Base-by-base conservation (phyloP, 495 filamentous ascomycete genomes). In the Penicillium roqueforti region DNA sequence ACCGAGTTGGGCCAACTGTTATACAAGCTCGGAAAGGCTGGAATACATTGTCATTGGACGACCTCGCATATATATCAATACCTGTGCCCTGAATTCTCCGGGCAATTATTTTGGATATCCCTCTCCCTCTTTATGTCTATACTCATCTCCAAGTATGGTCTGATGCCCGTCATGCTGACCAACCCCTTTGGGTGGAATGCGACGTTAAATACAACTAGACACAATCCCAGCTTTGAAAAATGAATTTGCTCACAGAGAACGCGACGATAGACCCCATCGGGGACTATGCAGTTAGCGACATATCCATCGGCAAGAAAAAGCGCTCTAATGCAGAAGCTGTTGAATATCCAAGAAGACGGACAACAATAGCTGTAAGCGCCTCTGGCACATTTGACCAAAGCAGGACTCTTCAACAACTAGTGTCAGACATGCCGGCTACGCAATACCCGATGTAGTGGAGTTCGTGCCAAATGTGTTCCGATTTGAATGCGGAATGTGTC, bases 401-500 rank as follows among this genome's bases (percentile, higher is more conserved):
- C 25, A 46, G 8, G 46, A 43, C 41, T 20, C 39, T 14, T 53
- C 63, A 90, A n/a, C n/a, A n/a, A n/a, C n/a, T n/a, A n/a, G 84
- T 92, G 88, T 73, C 88, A 92, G 66, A 88, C 92, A 49, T 92
- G 88, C 62, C 87, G 88, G 26, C 86, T 87, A 34, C 80, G 88
- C 53, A 92, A 92, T 68, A 91, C 88, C 46, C 78, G 87, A 65
- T 92, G 88, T 66, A 88, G 91, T 63, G 88, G 88, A n/a, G 85
- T 80, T 7, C 84, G 88, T 53, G 88, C 88, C 13, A 90, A 89
- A 68, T 92, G 88, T 66, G 88, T 68, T 84, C 84, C 14, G 88
- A 91, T 65, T 76, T 92, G 37, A 85, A 88, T 55, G 88, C 86
- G 14, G 88, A 91, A 54, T 92, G 88, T 67, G 79, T 89, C 53